Evolutionary conservation across 1,284 basidiomycete genomes (phyloP).

Genomic region (Phylloporus sp.): DNA sequence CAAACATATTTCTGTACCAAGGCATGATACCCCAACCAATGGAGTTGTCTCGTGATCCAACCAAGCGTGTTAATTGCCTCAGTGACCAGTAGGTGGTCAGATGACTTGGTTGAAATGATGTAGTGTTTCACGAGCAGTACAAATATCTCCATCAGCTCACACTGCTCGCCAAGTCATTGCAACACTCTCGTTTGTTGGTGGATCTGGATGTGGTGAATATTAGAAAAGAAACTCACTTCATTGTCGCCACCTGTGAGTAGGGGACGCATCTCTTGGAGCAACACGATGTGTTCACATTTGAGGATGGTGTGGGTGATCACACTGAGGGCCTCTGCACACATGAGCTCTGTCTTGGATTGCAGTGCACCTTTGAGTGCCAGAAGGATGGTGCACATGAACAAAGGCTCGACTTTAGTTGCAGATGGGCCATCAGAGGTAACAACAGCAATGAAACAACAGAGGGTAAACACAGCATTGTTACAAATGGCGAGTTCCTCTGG

Average conservation of each 20-base stretch:
- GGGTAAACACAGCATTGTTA: constrained; percentile 76
- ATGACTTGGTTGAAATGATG: constrained; percentile 67
- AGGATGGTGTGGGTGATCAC: constrained; percentile 82
- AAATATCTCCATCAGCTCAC: constrained; percentile 84
- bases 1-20: constrained; percentile 86
- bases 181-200: constrained; percentile 92
- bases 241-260: constrained; percentile 91
- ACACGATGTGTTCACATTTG: constrained; percentile 61
- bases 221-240: constrained; percentile 97
- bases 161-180: constrained; percentile 82
- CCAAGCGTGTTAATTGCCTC: constrained; percentile 87
- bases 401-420: constrained; percentile 42
- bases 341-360: constrained; percentile 83
- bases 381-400: constrained; percentile 73
- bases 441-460: constrained; percentile 80
- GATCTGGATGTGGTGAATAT: constrained; percentile 93
- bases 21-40: constrained; percentile 87
- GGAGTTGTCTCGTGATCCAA: constrained; percentile 71
- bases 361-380: constrained; percentile 86
- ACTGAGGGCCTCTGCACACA: constrained; percentile 85
- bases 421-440: constrained; percentile 31
- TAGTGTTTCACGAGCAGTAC: constrained; percentile 89
- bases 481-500: constrained; percentile 89
- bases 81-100: constrained; percentile 91
- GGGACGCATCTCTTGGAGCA: constrained; percentile 79